phyloP scores from a whole-genome alignment of 176 grass and related monocot species.

The Panicum miliaceum region DNA sequence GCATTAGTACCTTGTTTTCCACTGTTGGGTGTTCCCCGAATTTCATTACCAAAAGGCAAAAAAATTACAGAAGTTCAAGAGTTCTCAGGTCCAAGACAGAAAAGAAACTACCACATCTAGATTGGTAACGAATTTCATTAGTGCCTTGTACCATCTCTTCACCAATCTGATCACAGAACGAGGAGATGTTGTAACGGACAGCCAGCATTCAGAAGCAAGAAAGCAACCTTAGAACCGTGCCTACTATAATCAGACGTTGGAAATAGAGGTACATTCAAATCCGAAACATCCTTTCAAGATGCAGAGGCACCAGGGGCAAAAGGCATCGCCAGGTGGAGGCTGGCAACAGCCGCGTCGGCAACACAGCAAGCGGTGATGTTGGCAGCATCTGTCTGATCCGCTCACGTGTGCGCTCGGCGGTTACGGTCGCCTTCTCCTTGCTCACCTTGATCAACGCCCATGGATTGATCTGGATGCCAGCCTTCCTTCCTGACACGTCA shows the following conservation, averaged over 20 bases:
- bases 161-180: neutral
- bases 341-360: too few species aligned
- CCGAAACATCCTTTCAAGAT: too few species aligned
- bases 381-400: constrained; percentile 63
- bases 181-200: neutral
- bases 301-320: too few species aligned
- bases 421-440: constrained; percentile 73
- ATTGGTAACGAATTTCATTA: too few species aligned
- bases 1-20: too few species aligned
- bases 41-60: too few species aligned
- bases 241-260: neutral
- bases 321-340: too few species aligned
- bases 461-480: constrained; percentile 76
- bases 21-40: too few species aligned
- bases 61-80: too few species aligned
- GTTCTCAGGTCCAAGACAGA: too few species aligned
- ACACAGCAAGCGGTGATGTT: constrained; percentile 11
- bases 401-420: constrained; percentile 75
- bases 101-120: too few species aligned
- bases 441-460: constrained; percentile 93
- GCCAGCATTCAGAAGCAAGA: neutral
- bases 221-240: neutral
- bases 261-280: neutral
- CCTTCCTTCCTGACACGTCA: constrained; percentile 49
- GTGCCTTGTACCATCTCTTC: neutral